Conservation (phyloP, 306 rosid species). For the Begonia loranthoides region DNA sequence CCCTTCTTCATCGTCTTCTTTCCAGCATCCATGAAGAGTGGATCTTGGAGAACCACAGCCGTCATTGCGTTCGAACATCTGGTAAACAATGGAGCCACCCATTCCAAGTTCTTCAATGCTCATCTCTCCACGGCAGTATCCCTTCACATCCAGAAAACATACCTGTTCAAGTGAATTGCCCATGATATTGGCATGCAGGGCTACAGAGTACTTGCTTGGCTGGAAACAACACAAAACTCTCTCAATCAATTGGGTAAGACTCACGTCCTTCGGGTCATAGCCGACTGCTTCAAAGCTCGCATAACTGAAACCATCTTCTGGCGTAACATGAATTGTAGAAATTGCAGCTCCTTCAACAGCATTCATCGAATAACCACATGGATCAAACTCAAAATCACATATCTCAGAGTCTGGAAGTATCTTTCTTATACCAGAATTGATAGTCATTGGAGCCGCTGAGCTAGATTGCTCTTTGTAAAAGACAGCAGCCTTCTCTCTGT, state of each 20-base stretch:
- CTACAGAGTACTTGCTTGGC: constrained; percentile 72
- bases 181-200: constrained; percentile 36
- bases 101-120: constrained; percentile 39
- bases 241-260: constrained; percentile 35
- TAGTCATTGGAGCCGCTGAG: constrained; percentile 57
- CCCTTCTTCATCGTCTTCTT: constrained; percentile 64
- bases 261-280: constrained; percentile 31
- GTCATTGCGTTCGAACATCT: constrained; percentile 24
- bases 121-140: constrained; percentile 36
- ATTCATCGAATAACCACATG: constrained; percentile 96
- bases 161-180: constrained; percentile 18
- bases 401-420: constrained; percentile 71
- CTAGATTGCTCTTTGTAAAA: constrained; percentile 35
- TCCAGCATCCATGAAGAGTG: constrained; percentile 62
- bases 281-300: constrained; percentile 91
- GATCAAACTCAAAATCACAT: constrained; percentile 87
- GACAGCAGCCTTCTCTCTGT: constrained; percentile 57
- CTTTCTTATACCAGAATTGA: constrained; percentile 60
- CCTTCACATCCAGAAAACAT: constrained; percentile 35
- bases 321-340: constrained; percentile 87
- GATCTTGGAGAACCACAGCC: constrained; percentile 67
- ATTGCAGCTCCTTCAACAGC: constrained; percentile 66
- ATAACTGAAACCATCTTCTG: constrained; percentile 94
- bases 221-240: constrained; percentile 71
- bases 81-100: constrained; percentile 41